Evolutionary conservation across 805 yeast species (phyloP).

Genomic region (Spathaspora arborariae): DNA sequence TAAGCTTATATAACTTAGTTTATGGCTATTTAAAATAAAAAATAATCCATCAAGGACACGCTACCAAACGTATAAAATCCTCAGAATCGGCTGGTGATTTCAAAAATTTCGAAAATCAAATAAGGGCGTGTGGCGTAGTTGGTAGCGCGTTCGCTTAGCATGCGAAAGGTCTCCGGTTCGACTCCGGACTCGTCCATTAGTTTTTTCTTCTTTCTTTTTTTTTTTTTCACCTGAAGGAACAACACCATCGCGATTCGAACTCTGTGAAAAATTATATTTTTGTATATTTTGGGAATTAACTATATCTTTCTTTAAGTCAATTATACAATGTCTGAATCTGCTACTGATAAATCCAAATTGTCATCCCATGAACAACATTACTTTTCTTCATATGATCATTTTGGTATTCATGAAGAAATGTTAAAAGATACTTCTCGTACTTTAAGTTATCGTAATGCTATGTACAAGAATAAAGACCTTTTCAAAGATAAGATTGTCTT

Average conservation of each 20-base stretch:
- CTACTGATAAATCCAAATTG: slow-evolving; percentile 62
- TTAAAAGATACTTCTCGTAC: slow-evolving; percentile 94
- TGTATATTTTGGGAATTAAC: neutral
- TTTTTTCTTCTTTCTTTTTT: neutral
- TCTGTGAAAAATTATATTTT: neutral
- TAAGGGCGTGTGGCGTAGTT: slow-evolving; percentile 8
- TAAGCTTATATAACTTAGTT: too few relatives aligned
- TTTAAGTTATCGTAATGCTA: slow-evolving; percentile 85
- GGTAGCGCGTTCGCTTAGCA: slow-evolving; percentile 11
- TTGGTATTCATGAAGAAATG: slow-evolving; percentile 99
- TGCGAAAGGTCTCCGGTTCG: slow-evolving; percentile 10
- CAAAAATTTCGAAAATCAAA: neutral
- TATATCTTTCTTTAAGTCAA: slow-evolving; percentile 1
- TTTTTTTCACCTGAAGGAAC: neutral
- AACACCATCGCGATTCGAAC: neutral
- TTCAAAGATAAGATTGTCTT: slow-evolving; percentile 92
- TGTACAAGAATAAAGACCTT: slow-evolving; percentile 79
- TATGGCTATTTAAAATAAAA: too few relatives aligned
- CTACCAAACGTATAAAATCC: neutral
- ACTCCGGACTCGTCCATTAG: slow-evolving; percentile 8
- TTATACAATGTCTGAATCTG: slow-evolving; percentile 34
- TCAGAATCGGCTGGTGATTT: too few relatives aligned
- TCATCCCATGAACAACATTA: slow-evolving; percentile 86
- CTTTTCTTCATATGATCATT: slow-evolving; percentile 92
- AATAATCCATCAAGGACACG: too few relatives aligned